Evolutionary conservation across 2,329 filamentous ascomycete genomes (phyloP).

Genomic region (Alternaria arborescens): DNA sequence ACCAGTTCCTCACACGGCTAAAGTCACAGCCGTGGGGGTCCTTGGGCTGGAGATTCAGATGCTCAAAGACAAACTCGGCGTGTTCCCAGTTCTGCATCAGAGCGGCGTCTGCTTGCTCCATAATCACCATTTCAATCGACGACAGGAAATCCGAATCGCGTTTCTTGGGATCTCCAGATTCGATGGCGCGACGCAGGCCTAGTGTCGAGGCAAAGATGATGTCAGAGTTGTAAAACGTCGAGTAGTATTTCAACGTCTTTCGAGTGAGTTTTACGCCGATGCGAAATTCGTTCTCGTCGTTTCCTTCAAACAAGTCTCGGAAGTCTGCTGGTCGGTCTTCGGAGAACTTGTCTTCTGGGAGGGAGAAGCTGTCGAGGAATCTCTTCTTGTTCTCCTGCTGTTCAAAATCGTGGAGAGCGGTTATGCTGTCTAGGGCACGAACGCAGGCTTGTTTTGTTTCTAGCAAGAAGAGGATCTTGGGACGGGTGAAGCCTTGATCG

Average conservation of each 20-base stretch:
- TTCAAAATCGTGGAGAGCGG: slow-evolving; percentile 78
- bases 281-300: slow-evolving; percentile 97
- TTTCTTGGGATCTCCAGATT: slow-evolving; percentile 70
- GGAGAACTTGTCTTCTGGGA: slow-evolving; percentile 73
- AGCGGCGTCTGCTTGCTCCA: slow-evolving; percentile 92
- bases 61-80: slow-evolving; percentile 87
- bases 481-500: slow-evolving; percentile 94
- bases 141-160: slow-evolving; percentile 92
- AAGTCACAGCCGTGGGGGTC: slow-evolving; percentile 94
- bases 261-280: slow-evolving; percentile 96
- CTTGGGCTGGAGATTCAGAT: slow-evolving; percentile 89
- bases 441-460: slow-evolving; percentile 89
- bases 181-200: slow-evolving; percentile 88
- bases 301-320: slow-evolving; percentile 86
- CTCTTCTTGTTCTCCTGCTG: slow-evolving; percentile 95
- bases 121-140: slow-evolving; percentile 87
- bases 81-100: slow-evolving; percentile 99
- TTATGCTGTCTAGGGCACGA: slow-evolving; percentile 78
- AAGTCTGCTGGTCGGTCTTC: slow-evolving; percentile 86
- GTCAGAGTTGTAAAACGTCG: slow-evolving; percentile 95
- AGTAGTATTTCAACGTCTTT: slow-evolving; percentile 93
- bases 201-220: slow-evolving; percentile 92
- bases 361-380: slow-evolving; percentile 83
- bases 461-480: slow-evolving; percentile 89
- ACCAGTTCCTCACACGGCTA: slow-evolving; percentile 87